phyloP scores from a whole-genome alignment of 73 alveolate species.

The Blepharisma japonicum region DNA sequence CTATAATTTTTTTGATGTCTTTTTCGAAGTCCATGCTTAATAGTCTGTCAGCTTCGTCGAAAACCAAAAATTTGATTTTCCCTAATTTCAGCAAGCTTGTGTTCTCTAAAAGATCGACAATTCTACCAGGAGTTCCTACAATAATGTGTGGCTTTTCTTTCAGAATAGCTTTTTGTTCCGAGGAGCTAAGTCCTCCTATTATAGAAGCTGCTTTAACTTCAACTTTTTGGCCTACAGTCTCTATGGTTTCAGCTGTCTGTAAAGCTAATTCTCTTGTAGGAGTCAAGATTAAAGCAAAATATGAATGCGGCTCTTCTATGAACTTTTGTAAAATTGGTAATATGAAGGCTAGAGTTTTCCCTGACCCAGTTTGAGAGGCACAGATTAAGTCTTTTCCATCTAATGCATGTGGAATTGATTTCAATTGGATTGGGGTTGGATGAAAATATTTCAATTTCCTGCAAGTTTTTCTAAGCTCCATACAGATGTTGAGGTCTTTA shows the following conservation, averaged over 20 bases:
- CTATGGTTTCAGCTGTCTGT: constrained; percentile 66
- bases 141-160: constrained; percentile 68
- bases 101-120: constrained; percentile 47
- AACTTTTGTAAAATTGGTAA: constrained; percentile 70
- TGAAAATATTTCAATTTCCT: background rate
- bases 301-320: constrained; percentile 71
- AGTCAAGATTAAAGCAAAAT: constrained; percentile 71
- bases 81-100: constrained; percentile 35
- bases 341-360: constrained; percentile 89
- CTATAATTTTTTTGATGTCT: constrained; percentile 45
- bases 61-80: constrained; percentile 75
- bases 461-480: background rate
- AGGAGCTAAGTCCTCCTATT: constrained; percentile 82
- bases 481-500: background rate
- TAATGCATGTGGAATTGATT: constrained; percentile 65
- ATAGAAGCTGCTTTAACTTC: constrained; percentile 65
- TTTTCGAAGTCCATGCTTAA: constrained; percentile 78
- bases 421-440: constrained; percentile 76
- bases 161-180: constrained; percentile 62
- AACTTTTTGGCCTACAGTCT: constrained; percentile 59
- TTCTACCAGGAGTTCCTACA: constrained; percentile 91
- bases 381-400: constrained; percentile 76
- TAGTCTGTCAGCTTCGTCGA: constrained; percentile 96
- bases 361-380: constrained; percentile 86
- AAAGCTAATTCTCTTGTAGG: constrained; percentile 87